Percentiles rank a stretch among this genome's conserved stretches.
Conservation (phyloP, 257 asterid genomes). For the Fraxinus cuspidata region DNA sequence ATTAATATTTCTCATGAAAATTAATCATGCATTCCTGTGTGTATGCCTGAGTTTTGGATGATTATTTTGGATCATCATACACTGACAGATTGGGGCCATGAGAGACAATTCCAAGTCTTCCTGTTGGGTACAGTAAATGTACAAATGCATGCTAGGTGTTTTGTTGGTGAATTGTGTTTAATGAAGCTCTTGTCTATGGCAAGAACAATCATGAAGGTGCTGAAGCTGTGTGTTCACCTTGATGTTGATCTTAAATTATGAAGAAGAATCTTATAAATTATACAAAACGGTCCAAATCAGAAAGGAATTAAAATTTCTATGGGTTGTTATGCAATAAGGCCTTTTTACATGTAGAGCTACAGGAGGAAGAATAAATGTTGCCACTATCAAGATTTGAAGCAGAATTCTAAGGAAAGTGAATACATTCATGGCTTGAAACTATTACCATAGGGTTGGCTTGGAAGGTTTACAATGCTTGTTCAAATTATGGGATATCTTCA, state of each 20-base stretch:
- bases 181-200: not conserved
- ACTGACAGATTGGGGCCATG: not conserved
- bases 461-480: not conserved
- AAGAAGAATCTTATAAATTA: not conserved
- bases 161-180: not conserved
- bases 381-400: not conserved
- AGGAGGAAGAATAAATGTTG: not conserved
- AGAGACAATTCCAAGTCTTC: not conserved
- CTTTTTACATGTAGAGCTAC: not conserved
- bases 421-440: not conserved
- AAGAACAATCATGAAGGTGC: not conserved
- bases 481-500: not conserved
- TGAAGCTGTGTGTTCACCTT: not conserved
- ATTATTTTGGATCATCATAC: not conserved
- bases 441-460: not conserved
- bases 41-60: not conserved
- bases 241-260: not conserved
- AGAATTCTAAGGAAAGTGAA: not conserved
- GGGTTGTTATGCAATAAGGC: too few relatives aligned
- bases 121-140: not conserved
- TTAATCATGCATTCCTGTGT: too few relatives aligned
- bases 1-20: not conserved
- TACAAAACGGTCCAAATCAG: not conserved
- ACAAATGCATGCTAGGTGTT: not conserved
- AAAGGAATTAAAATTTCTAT: too few relatives aligned